These are phyloP conservation scores for Ophiostoma quercus DNA, from an alignment of 2,329 filamentous ascomycete genomes.

Conservation along the genomic window DNA sequence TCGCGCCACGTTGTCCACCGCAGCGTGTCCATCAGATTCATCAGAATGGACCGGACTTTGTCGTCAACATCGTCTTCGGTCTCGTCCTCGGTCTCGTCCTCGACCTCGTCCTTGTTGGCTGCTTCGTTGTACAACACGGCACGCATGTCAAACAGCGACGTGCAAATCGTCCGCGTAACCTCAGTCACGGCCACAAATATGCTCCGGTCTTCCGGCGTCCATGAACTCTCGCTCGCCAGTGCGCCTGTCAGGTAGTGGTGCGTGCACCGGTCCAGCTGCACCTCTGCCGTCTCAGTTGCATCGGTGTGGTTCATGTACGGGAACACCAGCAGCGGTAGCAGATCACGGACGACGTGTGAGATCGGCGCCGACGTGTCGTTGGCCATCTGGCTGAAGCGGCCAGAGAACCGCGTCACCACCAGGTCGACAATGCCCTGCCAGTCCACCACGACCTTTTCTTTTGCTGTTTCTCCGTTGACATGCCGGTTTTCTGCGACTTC, in stretches of 20 bases:
- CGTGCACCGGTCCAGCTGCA: constrained; percentile 40
- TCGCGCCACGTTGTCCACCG: constrained; percentile 37
- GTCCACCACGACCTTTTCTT: constrained; percentile 40
- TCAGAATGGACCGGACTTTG: constrained; percentile 19
- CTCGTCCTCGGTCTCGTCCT: background rate
- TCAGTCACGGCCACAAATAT: constrained; percentile 41
- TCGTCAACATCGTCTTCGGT: constrained; percentile 10
- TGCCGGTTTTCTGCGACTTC: constrained; percentile 25
- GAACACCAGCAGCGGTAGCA: constrained; percentile 31
- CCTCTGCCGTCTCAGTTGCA: constrained; percentile 26
- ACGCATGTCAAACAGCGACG: constrained; percentile 32
- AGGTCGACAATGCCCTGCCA: constrained; percentile 67
- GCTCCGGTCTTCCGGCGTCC: constrained; percentile 41
- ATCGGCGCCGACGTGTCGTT: constrained; percentile 32
- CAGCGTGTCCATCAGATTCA: constrained; percentile 31
- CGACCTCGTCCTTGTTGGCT: background rate
- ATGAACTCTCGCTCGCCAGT: constrained; percentile 27
- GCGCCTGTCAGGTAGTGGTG: constrained; percentile 41
- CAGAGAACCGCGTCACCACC: constrained; percentile 57
- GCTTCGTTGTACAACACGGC: constrained; percentile 26
- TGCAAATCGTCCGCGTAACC: constrained; percentile 40
- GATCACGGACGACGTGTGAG: constrained; percentile 37
- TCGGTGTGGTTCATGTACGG: constrained; percentile 42
- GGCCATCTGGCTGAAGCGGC: constrained; percentile 45
- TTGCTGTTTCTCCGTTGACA: constrained; percentile 21